A percentile compares a stretch with the other conserved stretches of the same genome.
phyloP scores from a whole-genome alignment of 2,329 filamentous ascomycete species.

The Diaporthe citri region DNA sequence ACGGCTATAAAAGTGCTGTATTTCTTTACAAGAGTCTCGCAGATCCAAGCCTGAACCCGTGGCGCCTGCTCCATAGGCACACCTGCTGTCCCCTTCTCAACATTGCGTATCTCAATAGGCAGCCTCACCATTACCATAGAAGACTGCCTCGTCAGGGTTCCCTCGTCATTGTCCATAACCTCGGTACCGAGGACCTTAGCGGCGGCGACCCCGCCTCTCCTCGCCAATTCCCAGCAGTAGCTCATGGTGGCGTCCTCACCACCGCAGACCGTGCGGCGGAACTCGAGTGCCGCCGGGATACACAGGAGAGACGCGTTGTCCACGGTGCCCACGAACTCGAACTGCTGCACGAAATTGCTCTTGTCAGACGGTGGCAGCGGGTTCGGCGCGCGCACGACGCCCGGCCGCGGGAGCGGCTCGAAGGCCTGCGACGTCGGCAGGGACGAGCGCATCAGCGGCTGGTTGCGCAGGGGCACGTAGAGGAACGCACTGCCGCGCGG shows the following conservation, averaged over 20 bases:
- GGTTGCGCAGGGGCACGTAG: slow-evolving; percentile 82
- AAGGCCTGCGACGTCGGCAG: slow-evolving; percentile 87
- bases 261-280: slow-evolving; percentile 75
- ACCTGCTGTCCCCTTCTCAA: background rate
- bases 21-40: slow-evolving; percentile 63
- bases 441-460: slow-evolving; percentile 78
- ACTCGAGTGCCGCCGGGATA: slow-evolving; percentile 78
- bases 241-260: slow-evolving; percentile 77
- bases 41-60: slow-evolving; percentile 62
- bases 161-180: slow-evolving; percentile 75
- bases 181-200: slow-evolving; percentile 77
- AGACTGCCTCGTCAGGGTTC: slow-evolving; percentile 72
- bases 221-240: slow-evolving; percentile 75
- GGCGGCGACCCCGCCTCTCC: slow-evolving; percentile 70
- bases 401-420: slow-evolving; percentile 55
- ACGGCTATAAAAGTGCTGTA: slow-evolving; percentile 79
- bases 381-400: slow-evolving; percentile 47
- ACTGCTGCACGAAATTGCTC: slow-evolving; percentile 74
- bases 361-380: slow-evolving; percentile 62
- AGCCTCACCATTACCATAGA: slow-evolving; percentile 80
- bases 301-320: slow-evolving; percentile 80
- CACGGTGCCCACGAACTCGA: slow-evolving; percentile 81
- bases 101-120: slow-evolving; percentile 64
- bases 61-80: background rate
- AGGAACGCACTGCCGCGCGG: slow-evolving; percentile 85